Base-by-base conservation (phyloP, 2,329 filamentous ascomycete genomes). In the Penicillium brasilianum region DNA sequence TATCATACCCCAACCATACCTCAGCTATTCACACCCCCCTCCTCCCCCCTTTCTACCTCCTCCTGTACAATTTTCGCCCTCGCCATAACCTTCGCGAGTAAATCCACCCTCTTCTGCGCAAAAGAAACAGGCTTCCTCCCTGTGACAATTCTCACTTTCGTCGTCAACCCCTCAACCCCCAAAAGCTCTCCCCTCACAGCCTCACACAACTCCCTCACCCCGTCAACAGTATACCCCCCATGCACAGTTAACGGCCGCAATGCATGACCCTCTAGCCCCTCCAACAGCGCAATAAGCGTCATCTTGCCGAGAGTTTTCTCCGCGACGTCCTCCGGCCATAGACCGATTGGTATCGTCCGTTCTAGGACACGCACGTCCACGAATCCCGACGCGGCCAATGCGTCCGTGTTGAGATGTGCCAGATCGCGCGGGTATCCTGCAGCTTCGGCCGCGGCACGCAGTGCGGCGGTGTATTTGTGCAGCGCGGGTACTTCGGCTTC, bases 341-440 rank as follows among this genome's bases (percentile, higher is more conserved):
- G 66, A 1, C 77, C 77, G 16, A 80, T 67, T 6, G 77, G 77
- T 8, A 79, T 66, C 3, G 71, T 72, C 44, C 75, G 69, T 50
- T 79, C 77, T 2, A 75, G 75, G 1, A 76, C 75, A 22, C 71
- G 69, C 5, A 81, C 72, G 37, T 82, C 76, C 16, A 73, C 76
- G 62, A 84, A 82, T 0, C 82, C 81, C 0, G 78, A 80, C 30
- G 75, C 74, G 43, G 72, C 71, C 4, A 84, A 73, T 14, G 76
- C 72, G 0, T 72, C 64, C 4, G 73, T 72, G 11, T 74, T 71
- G 62, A 84, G 74, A 69, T 83, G 82, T 57, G 71, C 74, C 2
- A 78, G 71, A 13, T 77, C 77, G 4, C 81, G 72, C 1, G 78
- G 78, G 10, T 74, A 75, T 0, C 80, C 79, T 0, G 75, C 69